Evolutionary conservation across 345 rosid species (phyloP), one percentile per base, ranked within the genome.

Genomic region (Rubroshorea leprosula): DNA sequence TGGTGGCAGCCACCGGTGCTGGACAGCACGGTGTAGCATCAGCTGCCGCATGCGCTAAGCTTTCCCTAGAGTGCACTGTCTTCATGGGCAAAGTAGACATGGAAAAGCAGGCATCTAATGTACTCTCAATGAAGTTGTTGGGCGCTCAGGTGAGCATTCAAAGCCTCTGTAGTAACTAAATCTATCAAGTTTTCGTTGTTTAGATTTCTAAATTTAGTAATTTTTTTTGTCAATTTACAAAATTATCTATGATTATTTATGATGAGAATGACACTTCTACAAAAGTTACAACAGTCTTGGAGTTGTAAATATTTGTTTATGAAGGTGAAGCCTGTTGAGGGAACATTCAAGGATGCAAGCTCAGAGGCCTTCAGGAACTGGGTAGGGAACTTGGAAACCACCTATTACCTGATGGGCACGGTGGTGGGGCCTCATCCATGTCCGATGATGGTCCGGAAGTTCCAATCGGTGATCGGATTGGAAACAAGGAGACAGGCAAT

Each of bases 371-470:
- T 89, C 61, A 67, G 96, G 46, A 97, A 93, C 48, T 93, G 90
- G 97, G 99, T 89, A 72, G 83, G 94, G 5, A 89, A 89, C 46
- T 86, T 93, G 38, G 97, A 93, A 73, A 79, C 91, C 14, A 93
- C 92, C n/a, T 94, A 89, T 80, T 93, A 93, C 71, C 87, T 87
- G 62, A 71, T 87, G 63, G 99, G 99, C 39, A 85, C 96, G 44
- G 97, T 87, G 27, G 99, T 90, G 0, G 97, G 99, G 63, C 99
- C 97, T 45, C 97, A 94, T 74, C 99, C 99, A 38, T 93, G 80
- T 63, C 97, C 96, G 0, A 85, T 85, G 90, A 87, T 93, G 97
- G 97, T 87, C 1, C 74, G 99, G 64, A 92, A 93, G 59, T 93
- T 90, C 59, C 99, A 93, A 55, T 87, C 83, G 7, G 84, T 93